phyloP scores from a whole-genome alignment of 2,329 filamentous ascomycete genomes.

The Lasiodiplodia theobromae region DNA sequence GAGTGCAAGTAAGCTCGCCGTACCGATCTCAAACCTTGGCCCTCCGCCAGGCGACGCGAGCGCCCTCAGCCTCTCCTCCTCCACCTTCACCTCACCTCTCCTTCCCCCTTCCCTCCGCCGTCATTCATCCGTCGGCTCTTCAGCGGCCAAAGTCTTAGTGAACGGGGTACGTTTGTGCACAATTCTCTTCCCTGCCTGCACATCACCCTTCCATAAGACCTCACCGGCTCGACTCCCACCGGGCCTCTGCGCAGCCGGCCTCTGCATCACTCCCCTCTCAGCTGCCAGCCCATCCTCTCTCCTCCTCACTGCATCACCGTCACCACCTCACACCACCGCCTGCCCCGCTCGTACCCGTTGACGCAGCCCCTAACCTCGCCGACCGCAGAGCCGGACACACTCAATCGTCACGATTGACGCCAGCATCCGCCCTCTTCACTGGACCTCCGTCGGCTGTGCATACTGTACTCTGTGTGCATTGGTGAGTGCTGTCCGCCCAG shows the following conservation, averaged over 20 bases:
- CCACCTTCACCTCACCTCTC: conserved; percentile 35
- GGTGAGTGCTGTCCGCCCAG: conserved; percentile 20
- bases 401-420: conserved; percentile 27
- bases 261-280: conserved; percentile 20
- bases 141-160: conserved; percentile 31
- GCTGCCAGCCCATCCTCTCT: conserved; percentile 2
- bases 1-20: conserved; percentile 30
- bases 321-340: conserved; percentile 14
- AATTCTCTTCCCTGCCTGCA: conserved; percentile 29
- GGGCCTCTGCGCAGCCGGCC: conserved; percentile 26
- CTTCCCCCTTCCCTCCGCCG: conserved; percentile 28
- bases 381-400: conserved; percentile 25
- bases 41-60: conserved; percentile 26
- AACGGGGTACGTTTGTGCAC: conserved; percentile 31
- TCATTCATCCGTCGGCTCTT: conserved; percentile 33
- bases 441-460: conserved; percentile 26
- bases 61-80: conserved; percentile 38
- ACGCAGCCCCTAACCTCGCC: conserved; percentile 11
- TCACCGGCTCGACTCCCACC: conserved; percentile 17
- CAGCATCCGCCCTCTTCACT: conserved; percentile 28
- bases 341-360: conserved; percentile 11
- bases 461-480: conserved; percentile 28
- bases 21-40: conserved; percentile 28
- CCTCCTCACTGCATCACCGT: conserved; percentile 17
- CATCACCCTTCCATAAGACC: conserved; percentile 30